phyloP scores from a whole-genome alignment of 2,329 filamentous ascomycete genomes.

The Beauveria sp. region DNA sequence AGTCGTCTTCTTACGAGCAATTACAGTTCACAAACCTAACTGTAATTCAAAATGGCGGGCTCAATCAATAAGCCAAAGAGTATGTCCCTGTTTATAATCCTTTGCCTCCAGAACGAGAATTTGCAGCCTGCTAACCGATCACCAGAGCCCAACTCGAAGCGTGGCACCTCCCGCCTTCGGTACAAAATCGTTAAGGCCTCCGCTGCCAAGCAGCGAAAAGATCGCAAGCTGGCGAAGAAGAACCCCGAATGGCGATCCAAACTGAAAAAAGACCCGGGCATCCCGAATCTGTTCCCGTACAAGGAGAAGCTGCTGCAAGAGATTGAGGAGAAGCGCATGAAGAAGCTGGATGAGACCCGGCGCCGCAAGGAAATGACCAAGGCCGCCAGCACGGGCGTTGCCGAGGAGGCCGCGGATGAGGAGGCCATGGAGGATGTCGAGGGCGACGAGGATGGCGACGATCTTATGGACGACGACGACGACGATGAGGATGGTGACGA shows the following conservation, averaged over 20 bases:
- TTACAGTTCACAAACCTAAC: slow-evolving; percentile 16
- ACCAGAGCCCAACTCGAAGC: slow-evolving; percentile 89
- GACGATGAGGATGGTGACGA: slow-evolving; percentile 52
- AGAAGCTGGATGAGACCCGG: slow-evolving; percentile 72
- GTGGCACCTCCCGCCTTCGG: slow-evolving; percentile 77
- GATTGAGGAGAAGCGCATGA: slow-evolving; percentile 79
- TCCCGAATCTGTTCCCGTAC: slow-evolving; percentile 95
- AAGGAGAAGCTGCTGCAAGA: slow-evolving; percentile 93
- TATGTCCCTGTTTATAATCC: slow-evolving; percentile 22
- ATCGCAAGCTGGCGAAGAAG: slow-evolving; percentile 84
- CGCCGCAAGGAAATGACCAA: slow-evolving; percentile 65
- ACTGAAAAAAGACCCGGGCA: slow-evolving; percentile 95
- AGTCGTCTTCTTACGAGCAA: slow-evolving; percentile 9
- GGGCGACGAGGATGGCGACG: slow-evolving; percentile 38
- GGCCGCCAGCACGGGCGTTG: slow-evolving; percentile 51
- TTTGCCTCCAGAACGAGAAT: too few relatives aligned
- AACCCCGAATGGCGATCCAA: slow-evolving; percentile 95
- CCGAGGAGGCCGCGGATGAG: slow-evolving; percentile 26
- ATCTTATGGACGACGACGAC: slow-evolving; percentile 46
- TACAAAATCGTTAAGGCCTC: slow-evolving; percentile 96
- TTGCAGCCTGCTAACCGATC: neutral
- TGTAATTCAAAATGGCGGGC: slow-evolving; percentile 38
- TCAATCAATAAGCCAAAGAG: slow-evolving; percentile 49
- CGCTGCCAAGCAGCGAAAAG: slow-evolving; percentile 82
- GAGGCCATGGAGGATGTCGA: slow-evolving; percentile 34